Base-by-base conservation (phyloP, 805 yeast species). In the Schwanniomyces vanrijiae region DNA sequence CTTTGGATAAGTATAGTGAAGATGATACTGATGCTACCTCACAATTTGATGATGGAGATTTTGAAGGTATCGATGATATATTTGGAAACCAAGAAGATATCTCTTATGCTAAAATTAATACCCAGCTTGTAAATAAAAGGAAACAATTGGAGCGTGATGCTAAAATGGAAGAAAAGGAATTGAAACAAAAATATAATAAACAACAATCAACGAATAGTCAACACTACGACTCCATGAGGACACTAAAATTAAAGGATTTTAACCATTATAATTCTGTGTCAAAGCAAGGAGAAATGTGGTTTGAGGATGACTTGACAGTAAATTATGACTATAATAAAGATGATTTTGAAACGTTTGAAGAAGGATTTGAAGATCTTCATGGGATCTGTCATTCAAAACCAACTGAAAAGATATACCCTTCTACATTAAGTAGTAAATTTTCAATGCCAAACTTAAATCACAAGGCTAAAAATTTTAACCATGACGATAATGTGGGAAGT, bases 1-100 rank as follows among this genome's bases (percentile, higher is more conserved):
- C 69, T 1, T 50, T 69, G 37, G 61, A 69, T 47, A 73, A 69
- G 22, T 69, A 68, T 48, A 68, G 75, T 45, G 76, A 71, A 45
- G 68, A 59, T 34, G 73, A 68, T 26, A 72, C 76, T 0, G 75
- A 70, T 42, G 61, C 63, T 31, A 71, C 77, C 1, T 62, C 69
- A 3, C 68, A 69, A 29, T 55, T 71, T 50, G 60, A 68, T 43
- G 76, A 68, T 22, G 71, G 68, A 1, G 76, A 66, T 25, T 58
- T 62, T 46, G 73, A 67, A 43, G 72, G 66, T 20, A 45, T 68
- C 38, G 77, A 71, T 47, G 61, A 68, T 43, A 62, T 69, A 10
- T 68, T 69, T 52, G 73, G 73, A 13, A 57, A 60, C 41, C 71
- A 68, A 42, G 73, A 68, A 51, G 60, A 65, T 40, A 73, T 71